These are phyloP conservation scores for Cladophialophora exuberans DNA, from an alignment of 2,329 filamentous ascomycete genomes.

Conservation along the genomic window DNA sequence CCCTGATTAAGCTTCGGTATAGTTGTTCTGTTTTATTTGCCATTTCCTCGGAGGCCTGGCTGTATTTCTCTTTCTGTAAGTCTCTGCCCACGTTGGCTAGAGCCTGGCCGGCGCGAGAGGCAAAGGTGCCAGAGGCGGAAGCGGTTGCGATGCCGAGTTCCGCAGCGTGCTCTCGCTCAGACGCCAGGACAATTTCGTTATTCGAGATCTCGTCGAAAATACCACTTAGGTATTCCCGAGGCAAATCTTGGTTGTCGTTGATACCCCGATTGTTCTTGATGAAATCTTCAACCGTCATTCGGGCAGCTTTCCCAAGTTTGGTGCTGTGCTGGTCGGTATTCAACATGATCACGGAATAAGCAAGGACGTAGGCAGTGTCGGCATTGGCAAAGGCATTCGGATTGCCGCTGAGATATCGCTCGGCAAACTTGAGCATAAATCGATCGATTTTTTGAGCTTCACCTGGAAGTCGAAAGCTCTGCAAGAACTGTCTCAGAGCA, in stretches of 20 bases:
- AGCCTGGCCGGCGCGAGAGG: slow-evolving; percentile 82
- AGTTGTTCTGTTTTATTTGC: slow-evolving; percentile 77
- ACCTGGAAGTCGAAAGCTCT: slow-evolving; percentile 91
- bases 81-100: slow-evolving; percentile 91
- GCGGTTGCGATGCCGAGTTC: slow-evolving; percentile 69
- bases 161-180: slow-evolving; percentile 86
- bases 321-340: slow-evolving; percentile 94
- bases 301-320: slow-evolving; percentile 75
- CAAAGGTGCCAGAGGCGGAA: slow-evolving; percentile 66
- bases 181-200: slow-evolving; percentile 93
- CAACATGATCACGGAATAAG: slow-evolving; percentile 94
- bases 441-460: slow-evolving; percentile 99
- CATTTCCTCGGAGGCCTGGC: slow-evolving; percentile 96
- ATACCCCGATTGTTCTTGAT: slow-evolving; percentile 99
- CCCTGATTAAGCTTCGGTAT: slow-evolving; percentile 90
- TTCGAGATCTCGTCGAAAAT: slow-evolving; percentile 91
- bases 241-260: slow-evolving; percentile 92
- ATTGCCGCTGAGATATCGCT: slow-evolving; percentile 91
- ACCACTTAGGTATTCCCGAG: slow-evolving; percentile 82
- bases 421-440: slow-evolving; percentile 98
- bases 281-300: slow-evolving; percentile 96
- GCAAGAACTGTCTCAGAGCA: slow-evolving; percentile 84
- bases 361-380: slow-evolving; percentile 93
- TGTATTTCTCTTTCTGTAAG: slow-evolving; percentile 86
- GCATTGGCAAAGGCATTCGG: slow-evolving; percentile 98